Evolutionary conservation across 2,329 filamentous ascomycete species (phyloP).

Genomic region (Aspergillus transmontanensis): DNA sequence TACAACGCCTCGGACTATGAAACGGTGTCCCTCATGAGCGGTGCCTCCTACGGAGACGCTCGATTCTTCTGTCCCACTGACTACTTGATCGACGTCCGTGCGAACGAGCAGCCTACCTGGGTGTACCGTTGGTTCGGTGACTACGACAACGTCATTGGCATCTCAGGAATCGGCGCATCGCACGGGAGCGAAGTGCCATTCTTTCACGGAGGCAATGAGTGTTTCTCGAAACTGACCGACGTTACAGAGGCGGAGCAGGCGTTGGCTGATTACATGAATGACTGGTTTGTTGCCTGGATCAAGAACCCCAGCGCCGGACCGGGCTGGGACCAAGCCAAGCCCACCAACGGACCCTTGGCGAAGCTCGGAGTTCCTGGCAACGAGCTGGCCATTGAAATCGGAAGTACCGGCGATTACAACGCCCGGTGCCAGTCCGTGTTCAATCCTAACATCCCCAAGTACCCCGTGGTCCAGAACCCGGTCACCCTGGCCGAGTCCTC

Average conservation of each 20-base stretch:
- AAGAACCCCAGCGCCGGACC: conserved; percentile 22
- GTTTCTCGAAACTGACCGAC: conserved; percentile 18
- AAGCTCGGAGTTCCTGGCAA: conserved; percentile 22
- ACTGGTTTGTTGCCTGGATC: conserved; percentile 27
- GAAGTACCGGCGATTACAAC: conserved; percentile 22
- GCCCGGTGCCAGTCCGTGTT: conserved; percentile 23
- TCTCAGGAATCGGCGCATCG: conserved; percentile 19
- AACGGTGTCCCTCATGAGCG: conserved; percentile 24
- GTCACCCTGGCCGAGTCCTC: conserved; percentile 12
- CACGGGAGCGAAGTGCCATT: conserved; percentile 27
- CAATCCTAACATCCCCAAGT: conserved; percentile 21
- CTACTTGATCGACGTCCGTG: conserved; percentile 22
- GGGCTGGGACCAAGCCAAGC: conserved; percentile 19
- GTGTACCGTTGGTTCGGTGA: conserved; percentile 27
- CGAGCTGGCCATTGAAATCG: conserved; percentile 19
- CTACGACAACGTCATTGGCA: conserved; percentile 23
- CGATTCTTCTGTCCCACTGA: conserved; percentile 27
- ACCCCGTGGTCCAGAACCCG: conserved; percentile 23
- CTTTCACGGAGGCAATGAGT: conserved; percentile 28
- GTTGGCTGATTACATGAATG: conserved; percentile 24
- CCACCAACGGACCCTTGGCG: conserved; percentile 21
- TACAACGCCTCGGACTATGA: conserved; percentile 21
- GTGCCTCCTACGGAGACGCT: conserved; percentile 26
- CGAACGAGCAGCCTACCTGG: conserved; percentile 23
- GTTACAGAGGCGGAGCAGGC: conserved; percentile 21